Base-by-base conservation (phyloP, 2,329 filamentous ascomycete genomes). In the Phyllosticta ampelicida region DNA sequence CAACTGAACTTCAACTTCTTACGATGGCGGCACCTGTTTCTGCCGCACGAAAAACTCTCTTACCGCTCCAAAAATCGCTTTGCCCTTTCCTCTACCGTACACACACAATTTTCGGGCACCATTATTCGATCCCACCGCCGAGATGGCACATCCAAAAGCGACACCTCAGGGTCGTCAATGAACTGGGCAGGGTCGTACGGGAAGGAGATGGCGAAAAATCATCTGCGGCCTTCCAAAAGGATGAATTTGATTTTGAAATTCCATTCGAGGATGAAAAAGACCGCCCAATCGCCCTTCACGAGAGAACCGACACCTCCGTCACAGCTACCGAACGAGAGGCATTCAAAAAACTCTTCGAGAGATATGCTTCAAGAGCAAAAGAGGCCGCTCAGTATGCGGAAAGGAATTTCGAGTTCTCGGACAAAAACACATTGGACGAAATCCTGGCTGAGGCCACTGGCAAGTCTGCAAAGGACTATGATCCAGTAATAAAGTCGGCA, bases 1-100 rank as follows among this genome's bases (percentile, higher is more conserved):
- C n/a, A n/a, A n/a, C n/a, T n/a, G n/a, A n/a, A n/a, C n/a, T n/a
- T n/a, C n/a, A n/a, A 18, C 54, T 2, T 18, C 11, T 16, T 26
- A 18, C 51, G 18, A 58, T 58, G 56, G n/a, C 56, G 28, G 11
- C 28, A 5, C 20, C 51, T 1, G 36, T n/a, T 16, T 5, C 13
- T n/a, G 51, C 48, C 3, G 48, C 56, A 5, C 23, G 53, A 13
- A 26, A 51, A n/a, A n/a, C 26, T n/a, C n/a, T 58, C 9, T 4
- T 5, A 5, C 44, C 26, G n/a, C 36, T 44, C 23, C 49, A 54
- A 4, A 19, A 44, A 5, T 78, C 80, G 6, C 70, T 83, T 13
- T 72, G 84, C 4, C 84, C 86, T 0, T 90, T 90, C 59, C 77
- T 90, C 6, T 90, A 89, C 67, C 85, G 87, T 63, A 90, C 87